These are phyloP conservation scores for Apiotrichum akiyoshidainum DNA, from an alignment of 1,284 basidiomycete genomes.

Conservation along the genomic window DNA sequence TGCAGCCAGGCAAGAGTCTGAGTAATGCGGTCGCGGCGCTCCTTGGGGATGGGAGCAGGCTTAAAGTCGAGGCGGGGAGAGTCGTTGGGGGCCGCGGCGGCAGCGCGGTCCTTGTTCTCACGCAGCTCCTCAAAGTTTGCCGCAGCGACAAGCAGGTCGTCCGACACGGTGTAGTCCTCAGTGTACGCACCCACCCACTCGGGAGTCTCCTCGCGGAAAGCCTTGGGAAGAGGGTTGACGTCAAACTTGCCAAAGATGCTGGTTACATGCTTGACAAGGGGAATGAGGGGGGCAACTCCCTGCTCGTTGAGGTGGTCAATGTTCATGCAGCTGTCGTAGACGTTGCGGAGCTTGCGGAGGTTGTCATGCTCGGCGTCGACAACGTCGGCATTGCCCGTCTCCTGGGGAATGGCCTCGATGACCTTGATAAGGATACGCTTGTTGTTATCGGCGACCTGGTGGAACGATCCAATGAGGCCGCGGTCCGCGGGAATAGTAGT, in stretches of 20 bases:
- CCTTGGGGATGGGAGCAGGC: background rate
- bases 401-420: conserved; percentile 41
- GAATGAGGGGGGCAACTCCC: conserved; percentile 52
- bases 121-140: conserved; percentile 14
- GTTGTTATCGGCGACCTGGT: conserved; percentile 51
- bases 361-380: conserved; percentile 60
- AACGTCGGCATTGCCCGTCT: background rate
- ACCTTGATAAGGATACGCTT: conserved; percentile 52
- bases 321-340: conserved; percentile 81
- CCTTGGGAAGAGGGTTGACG: conserved; percentile 25
- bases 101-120: conserved; percentile 6
- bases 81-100: background rate
- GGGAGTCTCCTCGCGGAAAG: conserved; percentile 10
- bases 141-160: conserved; percentile 27
- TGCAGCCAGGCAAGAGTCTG: conserved; percentile 82
- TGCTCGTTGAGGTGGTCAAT: conserved; percentile 55
- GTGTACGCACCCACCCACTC: conserved; percentile 37
- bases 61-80: background rate
- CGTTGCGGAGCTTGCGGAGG: conserved; percentile 70
- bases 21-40: conserved; percentile 54
- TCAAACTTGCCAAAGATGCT: conserved; percentile 44
- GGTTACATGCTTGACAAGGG: conserved; percentile 50
- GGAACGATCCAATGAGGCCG: conserved; percentile 57
- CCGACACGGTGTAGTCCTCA: conserved; percentile 36
- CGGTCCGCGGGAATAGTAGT: conserved; percentile 84